Percentiles rank a stretch among this genome's conserved stretches.
These are phyloP conservation scores for Metschnikowia borealis DNA, from an alignment of 805 yeast genomes.

Conservation along the genomic window DNA sequence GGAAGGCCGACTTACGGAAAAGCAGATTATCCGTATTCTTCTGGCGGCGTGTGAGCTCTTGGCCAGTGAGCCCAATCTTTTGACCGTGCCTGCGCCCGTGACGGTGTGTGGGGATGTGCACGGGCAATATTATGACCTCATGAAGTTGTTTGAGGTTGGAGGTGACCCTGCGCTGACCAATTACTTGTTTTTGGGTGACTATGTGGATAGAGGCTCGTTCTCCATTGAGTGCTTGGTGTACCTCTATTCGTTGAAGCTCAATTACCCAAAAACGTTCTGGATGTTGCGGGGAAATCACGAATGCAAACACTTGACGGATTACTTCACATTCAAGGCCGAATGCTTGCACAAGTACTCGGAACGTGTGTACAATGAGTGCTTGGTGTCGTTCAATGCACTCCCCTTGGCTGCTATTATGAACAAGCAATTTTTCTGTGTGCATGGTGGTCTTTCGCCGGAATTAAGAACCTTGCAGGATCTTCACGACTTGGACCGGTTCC, in stretches of 20 bases:
- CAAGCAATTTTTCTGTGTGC: slow-evolving; percentile 91
- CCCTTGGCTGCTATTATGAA: slow-evolving; percentile 94
- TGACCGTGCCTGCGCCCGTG: slow-evolving; percentile 85
- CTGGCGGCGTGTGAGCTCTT: slow-evolving; percentile 60
- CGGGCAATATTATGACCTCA: slow-evolving; percentile 87
- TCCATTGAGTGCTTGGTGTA: slow-evolving; percentile 79
- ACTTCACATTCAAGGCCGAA: slow-evolving; percentile 89
- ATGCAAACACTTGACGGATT: slow-evolving; percentile 86
- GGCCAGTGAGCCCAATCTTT: slow-evolving; percentile 69
- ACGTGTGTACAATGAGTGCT: slow-evolving; percentile 64
- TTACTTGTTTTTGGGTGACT: slow-evolving; percentile 86
- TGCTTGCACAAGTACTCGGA: slow-evolving; percentile 78
- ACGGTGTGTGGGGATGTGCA: slow-evolving; percentile 98
- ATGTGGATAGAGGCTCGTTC: slow-evolving; percentile 91
- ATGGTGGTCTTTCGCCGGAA: slow-evolving; percentile 93
- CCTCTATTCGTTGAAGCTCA: slow-evolving; percentile 73
- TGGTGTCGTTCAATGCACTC: slow-evolving; percentile 75
- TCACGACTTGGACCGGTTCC: slow-evolving; percentile 67
- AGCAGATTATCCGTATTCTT: slow-evolving; percentile 68
- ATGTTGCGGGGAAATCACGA: slow-evolving; percentile 94
- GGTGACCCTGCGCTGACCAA: slow-evolving; percentile 78
- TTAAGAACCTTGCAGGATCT: slow-evolving; percentile 67
- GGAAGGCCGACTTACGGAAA: slow-evolving; percentile 76
- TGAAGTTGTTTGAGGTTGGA: slow-evolving; percentile 89
- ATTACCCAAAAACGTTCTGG: slow-evolving; percentile 69